These are phyloP conservation scores for Lecanoromycetidae sp. DNA, from an alignment of 2,329 filamentous ascomycete species.

Conservation along the genomic window DNA sequence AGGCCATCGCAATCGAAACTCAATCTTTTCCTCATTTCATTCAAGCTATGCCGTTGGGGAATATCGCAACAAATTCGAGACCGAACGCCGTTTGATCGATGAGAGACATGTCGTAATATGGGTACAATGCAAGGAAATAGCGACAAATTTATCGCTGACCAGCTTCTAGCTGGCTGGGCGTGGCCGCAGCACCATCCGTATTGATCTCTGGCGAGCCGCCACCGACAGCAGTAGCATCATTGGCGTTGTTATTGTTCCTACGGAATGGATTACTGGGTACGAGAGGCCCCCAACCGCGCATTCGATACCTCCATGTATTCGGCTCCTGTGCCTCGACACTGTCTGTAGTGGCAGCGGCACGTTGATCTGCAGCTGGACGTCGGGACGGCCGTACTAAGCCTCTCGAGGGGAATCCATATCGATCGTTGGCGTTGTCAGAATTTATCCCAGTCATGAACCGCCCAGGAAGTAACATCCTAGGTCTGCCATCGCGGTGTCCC, in stretches of 20 bases:
- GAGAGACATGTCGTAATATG: background rate
- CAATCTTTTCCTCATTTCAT: background rate
- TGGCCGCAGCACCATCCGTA: background rate
- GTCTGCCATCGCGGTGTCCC: constrained; percentile 23
- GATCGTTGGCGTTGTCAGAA: constrained; percentile 21
- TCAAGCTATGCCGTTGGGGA: background rate
- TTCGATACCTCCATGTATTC: constrained; percentile 14
- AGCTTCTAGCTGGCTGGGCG: constrained; percentile 17
- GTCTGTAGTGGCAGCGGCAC: background rate
- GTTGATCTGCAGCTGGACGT: constrained; percentile 7
- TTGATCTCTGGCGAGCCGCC: constrained; percentile 5
- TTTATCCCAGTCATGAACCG: constrained; percentile 24
- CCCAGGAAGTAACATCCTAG: constrained; percentile 28
- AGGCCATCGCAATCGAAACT: background rate
- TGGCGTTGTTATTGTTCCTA: constrained; percentile 8
- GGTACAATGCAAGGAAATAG: background rate
- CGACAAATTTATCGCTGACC: constrained; percentile 10
- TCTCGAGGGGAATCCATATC: constrained; percentile 20
- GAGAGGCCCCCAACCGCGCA: constrained; percentile 3
- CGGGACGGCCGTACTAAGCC: constrained; percentile 19
- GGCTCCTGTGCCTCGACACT: constrained; percentile 2
- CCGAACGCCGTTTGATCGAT: background rate
- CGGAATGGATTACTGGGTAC: constrained; percentile 11
- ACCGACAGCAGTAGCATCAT: background rate
- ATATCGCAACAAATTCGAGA: background rate